Base-by-base conservation (phyloP, 768 basidiomycete genomes). In the Leccinum aurantiacum region DNA sequence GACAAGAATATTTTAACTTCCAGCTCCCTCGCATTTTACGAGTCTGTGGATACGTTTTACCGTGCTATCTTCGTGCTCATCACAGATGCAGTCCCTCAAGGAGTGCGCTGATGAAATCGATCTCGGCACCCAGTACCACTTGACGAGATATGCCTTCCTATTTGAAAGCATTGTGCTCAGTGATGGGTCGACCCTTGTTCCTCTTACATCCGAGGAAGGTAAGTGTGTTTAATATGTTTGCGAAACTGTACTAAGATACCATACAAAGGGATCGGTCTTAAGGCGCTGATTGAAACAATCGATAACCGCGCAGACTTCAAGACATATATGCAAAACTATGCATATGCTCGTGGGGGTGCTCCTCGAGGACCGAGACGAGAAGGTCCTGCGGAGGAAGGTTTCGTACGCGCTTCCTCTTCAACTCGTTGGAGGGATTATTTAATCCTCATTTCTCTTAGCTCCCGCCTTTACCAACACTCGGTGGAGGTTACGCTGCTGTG, bases 1-100 rank as follows among this genome's bases (percentile, higher is more conserved):
- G 95, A 62, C 95, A 98, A 73, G 97, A 99, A 70, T 98, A 98
- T 73, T 99, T 97, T 76, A 96, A 98, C 73, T 91, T 96, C 69
- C 96, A 98, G 68, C 77, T 98, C 44, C 97, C 97, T 57, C 89
- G 94, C 65, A 91, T 98, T 59, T 75, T 99, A 41, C 84, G 97
- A 54, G 95, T 95, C 71, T 70, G 91, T 82, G 33, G 49, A n/a
- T 46, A 35, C 57, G 31, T 41, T 48, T 49, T 11, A 41, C 13
- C 33, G 7, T 50, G 22, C 29, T 35, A 29, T 59, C 33, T 15
- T 60, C 24, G 7, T 54, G 35, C 63, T 66, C 19, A 72, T 57
- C 41, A 50, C 41, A 22, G 37, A 54, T 59, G 58, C 52, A 94
- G 93, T 84, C 91, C 22, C 78, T 99, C 60, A 98, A 98, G 73